Percentiles rank a stretch among this genome's conserved stretches.
Conservation (phyloP, 2,329 filamentous ascomycete species). For the Ustulina deusta region DNA sequence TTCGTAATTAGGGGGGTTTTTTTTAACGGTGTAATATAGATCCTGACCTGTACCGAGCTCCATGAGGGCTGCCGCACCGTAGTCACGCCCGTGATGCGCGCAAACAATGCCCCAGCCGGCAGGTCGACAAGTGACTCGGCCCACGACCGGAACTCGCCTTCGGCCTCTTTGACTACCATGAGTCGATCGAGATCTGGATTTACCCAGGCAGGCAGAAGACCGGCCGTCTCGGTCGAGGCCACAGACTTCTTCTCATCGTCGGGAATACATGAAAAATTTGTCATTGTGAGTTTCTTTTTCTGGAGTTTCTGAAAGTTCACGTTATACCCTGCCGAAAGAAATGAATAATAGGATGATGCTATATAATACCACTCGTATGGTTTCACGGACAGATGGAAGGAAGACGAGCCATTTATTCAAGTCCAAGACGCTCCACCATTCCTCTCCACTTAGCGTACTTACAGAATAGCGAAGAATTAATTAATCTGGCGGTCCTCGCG, state of each 20-base stretch:
- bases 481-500: slow-evolving; percentile 28
- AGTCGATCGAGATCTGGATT: slow-evolving; percentile 34
- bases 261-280: background rate
- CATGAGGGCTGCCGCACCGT: background rate
- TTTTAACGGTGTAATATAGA: background rate
- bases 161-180: slow-evolving; percentile 22
- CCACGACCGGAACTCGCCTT: slow-evolving; percentile 28
- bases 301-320: background rate
- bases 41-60: slow-evolving; percentile 32
- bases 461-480: slow-evolving; percentile 14
- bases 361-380: background rate
- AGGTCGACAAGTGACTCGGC: slow-evolving; percentile 33
- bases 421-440: slow-evolving; percentile 20
- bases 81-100: slow-evolving; percentile 31
- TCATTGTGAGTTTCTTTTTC: slow-evolving; percentile 11
- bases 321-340: background rate
- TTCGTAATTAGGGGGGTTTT: background rate
- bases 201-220: slow-evolving; percentile 34
- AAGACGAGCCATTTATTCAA: slow-evolving; percentile 29
- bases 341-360: background rate
- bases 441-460: slow-evolving; percentile 30
- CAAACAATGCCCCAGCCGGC: slow-evolving; percentile 35
- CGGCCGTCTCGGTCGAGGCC: slow-evolving; percentile 4
- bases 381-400: slow-evolving; percentile 22
- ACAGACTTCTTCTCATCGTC: slow-evolving; percentile 5